These are phyloP conservation scores for Suhomyces sp. DNA, from an alignment of 805 yeast species.

Conservation along the genomic window DNA sequence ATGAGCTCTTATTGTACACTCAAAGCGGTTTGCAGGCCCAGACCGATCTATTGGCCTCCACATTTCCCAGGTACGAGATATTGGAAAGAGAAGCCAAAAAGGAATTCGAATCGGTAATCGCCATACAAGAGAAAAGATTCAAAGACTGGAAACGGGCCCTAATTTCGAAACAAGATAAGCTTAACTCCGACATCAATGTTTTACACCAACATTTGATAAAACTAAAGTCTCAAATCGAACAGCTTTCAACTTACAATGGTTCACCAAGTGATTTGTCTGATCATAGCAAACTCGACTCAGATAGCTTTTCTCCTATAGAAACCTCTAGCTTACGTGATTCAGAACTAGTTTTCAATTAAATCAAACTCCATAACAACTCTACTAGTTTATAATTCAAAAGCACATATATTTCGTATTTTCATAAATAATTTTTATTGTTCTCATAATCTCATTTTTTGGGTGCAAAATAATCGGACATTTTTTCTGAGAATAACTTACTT, in stretches of 20 bases:
- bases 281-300: neutral
- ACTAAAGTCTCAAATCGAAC: neutral
- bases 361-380: no score
- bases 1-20: slow-evolving; percentile 38
- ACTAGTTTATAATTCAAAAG: no score
- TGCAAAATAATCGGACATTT: neutral
- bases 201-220: neutral
- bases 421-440: neutral
- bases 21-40: slow-evolving; percentile 32
- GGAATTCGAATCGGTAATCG: slow-evolving; percentile 42
- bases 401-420: neutral
- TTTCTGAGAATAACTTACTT: slow-evolving; percentile 33
- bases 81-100: slow-evolving; percentile 43
- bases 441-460: neutral
- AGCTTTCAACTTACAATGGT: neutral
- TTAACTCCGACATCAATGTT: slow-evolving; percentile 53
- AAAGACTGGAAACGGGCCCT: slow-evolving; percentile 61
- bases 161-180: slow-evolving; percentile 50
- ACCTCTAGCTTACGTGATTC: neutral
- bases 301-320: neutral
- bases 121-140: slow-evolving; percentile 53
- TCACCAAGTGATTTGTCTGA: neutral
- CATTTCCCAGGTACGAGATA: slow-evolving; percentile 47
- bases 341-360: neutral
- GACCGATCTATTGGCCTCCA: slow-evolving; percentile 38